Conservation (phyloP, 2,329 filamentous ascomycete genomes). For the Capronia americana region DNA sequence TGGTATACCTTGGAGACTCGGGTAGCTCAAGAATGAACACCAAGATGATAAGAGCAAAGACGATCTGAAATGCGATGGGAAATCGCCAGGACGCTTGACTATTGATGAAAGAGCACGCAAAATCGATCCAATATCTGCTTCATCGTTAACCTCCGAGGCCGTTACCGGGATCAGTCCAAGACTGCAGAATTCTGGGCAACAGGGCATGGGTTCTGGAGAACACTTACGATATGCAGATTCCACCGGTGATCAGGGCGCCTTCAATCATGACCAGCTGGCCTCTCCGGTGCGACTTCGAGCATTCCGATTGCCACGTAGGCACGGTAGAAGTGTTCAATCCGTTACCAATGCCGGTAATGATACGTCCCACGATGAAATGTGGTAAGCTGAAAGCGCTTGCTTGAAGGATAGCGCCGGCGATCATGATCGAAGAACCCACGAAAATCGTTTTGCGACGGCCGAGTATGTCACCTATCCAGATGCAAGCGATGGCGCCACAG, state of each 20-base stretch:
- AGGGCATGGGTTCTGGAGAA: not conserved
- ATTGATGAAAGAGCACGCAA: conserved; percentile 8
- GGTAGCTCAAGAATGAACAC: conserved; percentile 50
- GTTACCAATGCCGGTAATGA: conserved; percentile 24
- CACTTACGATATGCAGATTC: conserved; percentile 14
- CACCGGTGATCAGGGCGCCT: conserved; percentile 40
- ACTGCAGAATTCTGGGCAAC: not conserved
- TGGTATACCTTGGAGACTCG: conserved; percentile 53
- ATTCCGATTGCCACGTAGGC: conserved; percentile 51
- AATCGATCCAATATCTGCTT: conserved; percentile 21
- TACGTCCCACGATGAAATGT: conserved; percentile 33
- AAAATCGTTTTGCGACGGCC: conserved; percentile 58
- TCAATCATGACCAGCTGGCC: conserved; percentile 61
- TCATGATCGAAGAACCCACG: conserved; percentile 61
- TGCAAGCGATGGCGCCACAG: conserved; percentile 57
- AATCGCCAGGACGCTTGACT: conserved; percentile 27
- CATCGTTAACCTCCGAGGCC: not conserved
- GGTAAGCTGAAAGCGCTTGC: conserved; percentile 39
- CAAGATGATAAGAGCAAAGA: conserved; percentile 53
- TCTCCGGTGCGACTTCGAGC: conserved; percentile 17
- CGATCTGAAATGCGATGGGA: conserved; percentile 33
- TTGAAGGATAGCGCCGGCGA: conserved; percentile 49
- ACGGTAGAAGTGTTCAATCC: conserved; percentile 9
- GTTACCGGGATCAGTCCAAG: not conserved
- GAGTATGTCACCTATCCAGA: conserved; percentile 51